Base-by-base conservation (phyloP, 2,329 filamentous ascomycete genomes). In the Trichoderma lentiforme region DNA sequence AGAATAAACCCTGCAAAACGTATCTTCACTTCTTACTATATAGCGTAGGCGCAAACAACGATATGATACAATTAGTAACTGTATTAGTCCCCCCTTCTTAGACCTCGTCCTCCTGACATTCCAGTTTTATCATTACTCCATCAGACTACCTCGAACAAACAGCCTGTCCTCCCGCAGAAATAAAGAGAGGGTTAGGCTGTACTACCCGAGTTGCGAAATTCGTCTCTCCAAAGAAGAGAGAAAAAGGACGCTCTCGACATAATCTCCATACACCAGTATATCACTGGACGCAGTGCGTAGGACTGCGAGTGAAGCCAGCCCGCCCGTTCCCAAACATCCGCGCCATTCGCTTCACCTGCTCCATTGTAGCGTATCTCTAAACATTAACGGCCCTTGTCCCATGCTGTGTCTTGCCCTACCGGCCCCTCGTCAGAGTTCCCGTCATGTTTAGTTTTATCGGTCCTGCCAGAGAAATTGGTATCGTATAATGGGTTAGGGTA, bases 41-140 rank as follows among this genome's bases (percentile, higher is more conserved):
- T 53, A 53, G 3, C 21, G 21, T 53, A 12, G 47, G 47, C 47
- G 47, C 21, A 53, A 53, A 53, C 47, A 53, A 24, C n/a, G 47
- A 53, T 53, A 53, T 53, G 47, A 53, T 34, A 70, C 66, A 32
- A 70, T 70, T 51, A 36, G 34, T 36, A 30, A 43, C 21, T 53
- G 28, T 62, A 70, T 70, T 36, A 51, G 30, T 26, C 6, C 9
- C 28, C 21, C 36, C n/a, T 21, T 4, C 28, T 15, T 28, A 36
- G 11, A 36, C 30, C 28, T 60, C 28, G 24, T 43, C 32, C 26
- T 47, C 28, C 62, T 56, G 15, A 62, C 62, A 65, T 72, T 73
- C 73, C 73, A 63, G 62, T 74, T 77, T 74, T 73, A 74, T 78
- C 76, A 79, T 79, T 79, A 78, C 75, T 79, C 77, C 77, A 75